Base-by-base conservation (phyloP, 768 basidiomycete species). In the Hygrophoropsis aurantiaca region DNA sequence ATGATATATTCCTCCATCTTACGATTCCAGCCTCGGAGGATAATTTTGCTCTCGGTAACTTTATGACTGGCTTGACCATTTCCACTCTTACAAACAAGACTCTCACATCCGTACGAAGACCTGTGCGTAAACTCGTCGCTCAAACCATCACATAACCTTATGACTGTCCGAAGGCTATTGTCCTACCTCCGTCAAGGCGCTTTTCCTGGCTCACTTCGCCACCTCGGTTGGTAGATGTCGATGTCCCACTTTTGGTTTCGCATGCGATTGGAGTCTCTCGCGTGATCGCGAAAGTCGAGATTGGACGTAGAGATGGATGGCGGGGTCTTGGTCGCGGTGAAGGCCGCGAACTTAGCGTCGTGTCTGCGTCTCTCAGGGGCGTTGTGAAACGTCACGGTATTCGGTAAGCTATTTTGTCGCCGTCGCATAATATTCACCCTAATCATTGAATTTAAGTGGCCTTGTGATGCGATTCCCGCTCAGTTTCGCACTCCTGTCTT, bases 21-120 rank as follows among this genome's bases (percentile, higher is more conserved):
- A 63, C 70, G 23, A 71, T 92, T 6, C 90, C 90, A 10, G 72
- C 79, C 3, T 77, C 77, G 15, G 80, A 83, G 49, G 64, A 82
- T 18, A 92, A 90, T 66, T 70, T 79, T 56, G 82, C 72, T 4
- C 79, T 93, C 3, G 90, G 90, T 34, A 93, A 93, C 62, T 93
- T 92, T 65, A 93, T 93, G 90, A 71, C 81, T 4, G 77, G 73
- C 36, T 60, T 92, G 27, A 81, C 75, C 1, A 65, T 93, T 21
- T 71, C 69, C 3, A 82, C 83, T 0, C 55, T 72, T 23, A 73
- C 74, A 15, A 90, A 90, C 62, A 78, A 75, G 56, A 85, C 87
- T 5, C 66, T 93, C 20, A 65, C 70, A 4, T 67, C 73, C 13
- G 70, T 80, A 46, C 82, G 87, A 50, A 75, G 79, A 51, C 80